phyloP scores from a whole-genome alignment of 1,139 yeast genomes.

The Meyerozyma smithsonii region DNA sequence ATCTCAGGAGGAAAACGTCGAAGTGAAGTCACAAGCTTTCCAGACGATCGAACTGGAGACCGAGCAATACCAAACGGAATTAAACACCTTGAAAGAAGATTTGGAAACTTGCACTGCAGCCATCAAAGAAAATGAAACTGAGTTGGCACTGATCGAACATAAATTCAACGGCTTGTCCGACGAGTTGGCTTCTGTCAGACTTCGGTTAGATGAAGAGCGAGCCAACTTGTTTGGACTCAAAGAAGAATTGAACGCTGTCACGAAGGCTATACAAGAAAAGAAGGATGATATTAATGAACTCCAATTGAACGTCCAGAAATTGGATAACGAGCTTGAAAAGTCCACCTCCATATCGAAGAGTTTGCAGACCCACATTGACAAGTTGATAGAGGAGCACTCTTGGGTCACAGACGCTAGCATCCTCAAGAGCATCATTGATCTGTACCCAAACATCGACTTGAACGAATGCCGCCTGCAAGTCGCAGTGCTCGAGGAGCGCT shows the following conservation, averaged over 20 bases:
- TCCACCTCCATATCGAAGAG: constrained; percentile 37
- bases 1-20: constrained; percentile 39
- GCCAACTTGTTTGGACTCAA: constrained; percentile 63
- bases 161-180: constrained; percentile 25
- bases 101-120: constrained; percentile 26
- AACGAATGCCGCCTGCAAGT: constrained; percentile 59
- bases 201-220: constrained; percentile 56
- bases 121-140: constrained; percentile 36
- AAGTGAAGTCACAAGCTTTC: constrained; percentile 45
- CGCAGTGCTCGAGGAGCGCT: constrained; percentile 53
- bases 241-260: constrained; percentile 72
- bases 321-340: constrained; percentile 63
- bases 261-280: constrained; percentile 47
- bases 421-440: constrained; percentile 48
- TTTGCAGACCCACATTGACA: constrained; percentile 42
- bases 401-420: constrained; percentile 72
- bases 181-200: constrained; percentile 32
- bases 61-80: constrained; percentile 64
- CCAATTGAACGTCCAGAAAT: constrained; percentile 54
- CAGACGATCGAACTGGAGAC: constrained; percentile 67
- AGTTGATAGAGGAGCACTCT: constrained; percentile 51
- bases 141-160: constrained; percentile 22
- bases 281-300: constrained; percentile 44
- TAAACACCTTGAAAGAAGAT: constrained; percentile 41
- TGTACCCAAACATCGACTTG: constrained; percentile 60